Conservation (phyloP, 73 alveolate genomes). For the Urostyla sp. region DNA sequence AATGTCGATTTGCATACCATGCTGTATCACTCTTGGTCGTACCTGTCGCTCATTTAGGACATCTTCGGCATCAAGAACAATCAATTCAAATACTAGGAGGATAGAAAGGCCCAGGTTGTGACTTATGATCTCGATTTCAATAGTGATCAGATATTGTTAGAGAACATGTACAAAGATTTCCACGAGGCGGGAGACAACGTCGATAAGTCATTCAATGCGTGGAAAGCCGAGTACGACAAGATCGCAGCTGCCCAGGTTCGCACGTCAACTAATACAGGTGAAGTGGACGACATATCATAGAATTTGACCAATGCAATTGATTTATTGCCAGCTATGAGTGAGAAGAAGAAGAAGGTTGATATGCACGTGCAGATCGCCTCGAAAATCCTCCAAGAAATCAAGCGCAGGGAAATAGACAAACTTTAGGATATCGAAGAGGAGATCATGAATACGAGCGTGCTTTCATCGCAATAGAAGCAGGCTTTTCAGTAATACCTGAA, state of each 20-base stretch:
- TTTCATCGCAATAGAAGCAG: slow-evolving; percentile 11
- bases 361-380: slow-evolving; percentile 66
- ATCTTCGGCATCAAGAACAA: slow-evolving; percentile 53
- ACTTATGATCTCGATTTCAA: slow-evolving; percentile 67
- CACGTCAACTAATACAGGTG: slow-evolving; percentile 14
- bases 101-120: slow-evolving; percentile 21
- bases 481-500: slow-evolving; percentile 26
- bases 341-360: slow-evolving; percentile 65
- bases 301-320: slow-evolving; percentile 65
- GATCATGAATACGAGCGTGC: slow-evolving; percentile 35
- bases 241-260: too few species aligned
- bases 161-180: slow-evolving; percentile 52
- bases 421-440: slow-evolving; percentile 66
- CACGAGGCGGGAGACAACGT: slow-evolving; percentile 68
- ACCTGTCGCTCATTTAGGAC: slow-evolving; percentile 63
- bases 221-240: slow-evolving; percentile 69
- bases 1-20: slow-evolving; percentile 51
- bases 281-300: slow-evolving; percentile 47
- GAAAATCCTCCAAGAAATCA: slow-evolving; percentile 44
- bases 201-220: slow-evolving; percentile 54
- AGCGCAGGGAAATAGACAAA: slow-evolving; percentile 53
- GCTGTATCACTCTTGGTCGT: slow-evolving; percentile 72
- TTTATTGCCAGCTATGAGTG: slow-evolving; percentile 62
- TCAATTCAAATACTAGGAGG: slow-evolving; percentile 44
- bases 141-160: slow-evolving; percentile 51